Conservation (phyloP, 2,329 filamentous ascomycete genomes). For the Hypoxylon sp. region DNA sequence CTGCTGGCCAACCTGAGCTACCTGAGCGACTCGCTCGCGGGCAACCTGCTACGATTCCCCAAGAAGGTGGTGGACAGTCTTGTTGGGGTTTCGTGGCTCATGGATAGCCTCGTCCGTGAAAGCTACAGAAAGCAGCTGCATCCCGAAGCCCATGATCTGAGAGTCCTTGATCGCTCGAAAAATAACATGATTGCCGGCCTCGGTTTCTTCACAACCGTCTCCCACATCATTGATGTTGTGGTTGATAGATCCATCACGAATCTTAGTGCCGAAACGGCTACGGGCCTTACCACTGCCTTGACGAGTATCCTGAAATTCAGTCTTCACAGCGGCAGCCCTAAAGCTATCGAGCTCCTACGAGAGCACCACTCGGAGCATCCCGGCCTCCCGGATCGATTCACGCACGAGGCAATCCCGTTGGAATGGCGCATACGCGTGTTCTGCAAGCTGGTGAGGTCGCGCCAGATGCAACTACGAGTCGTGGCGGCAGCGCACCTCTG, state of each 20-base stretch:
- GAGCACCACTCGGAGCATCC: constrained; percentile 49
- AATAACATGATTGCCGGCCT: constrained; percentile 52
- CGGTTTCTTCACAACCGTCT: constrained; percentile 53
- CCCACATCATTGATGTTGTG: constrained; percentile 53
- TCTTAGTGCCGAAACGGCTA: constrained; percentile 56
- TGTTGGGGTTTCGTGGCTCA: constrained; percentile 45
- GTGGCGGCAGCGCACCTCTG: constrained; percentile 80
- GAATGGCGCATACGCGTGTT: constrained; percentile 76
- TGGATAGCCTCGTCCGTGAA: constrained; percentile 38
- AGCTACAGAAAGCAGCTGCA: constrained; percentile 42
- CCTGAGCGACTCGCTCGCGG: constrained; percentile 52
- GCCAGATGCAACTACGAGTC: constrained; percentile 90
- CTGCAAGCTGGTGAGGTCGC: constrained; percentile 77
- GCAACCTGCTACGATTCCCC: constrained; percentile 55
- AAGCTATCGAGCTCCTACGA: constrained; percentile 47
- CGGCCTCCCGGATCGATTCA: constrained; percentile 49
- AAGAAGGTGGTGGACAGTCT: constrained; percentile 55
- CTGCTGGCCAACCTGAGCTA: constrained; percentile 53
- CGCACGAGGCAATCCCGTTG: constrained; percentile 60
- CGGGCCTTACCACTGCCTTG: constrained; percentile 51
- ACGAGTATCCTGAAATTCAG: constrained; percentile 54
- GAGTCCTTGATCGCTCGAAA: constrained; percentile 41
- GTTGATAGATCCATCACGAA: constrained; percentile 65
- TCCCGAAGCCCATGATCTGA: constrained; percentile 21
- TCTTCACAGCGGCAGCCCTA: constrained; percentile 49